Evolutionary conservation across 2,329 filamentous ascomycete species (phyloP), one percentile per base, ranked within the genome.

Genomic region (Phaeosphaeriaceae sp.): DNA sequence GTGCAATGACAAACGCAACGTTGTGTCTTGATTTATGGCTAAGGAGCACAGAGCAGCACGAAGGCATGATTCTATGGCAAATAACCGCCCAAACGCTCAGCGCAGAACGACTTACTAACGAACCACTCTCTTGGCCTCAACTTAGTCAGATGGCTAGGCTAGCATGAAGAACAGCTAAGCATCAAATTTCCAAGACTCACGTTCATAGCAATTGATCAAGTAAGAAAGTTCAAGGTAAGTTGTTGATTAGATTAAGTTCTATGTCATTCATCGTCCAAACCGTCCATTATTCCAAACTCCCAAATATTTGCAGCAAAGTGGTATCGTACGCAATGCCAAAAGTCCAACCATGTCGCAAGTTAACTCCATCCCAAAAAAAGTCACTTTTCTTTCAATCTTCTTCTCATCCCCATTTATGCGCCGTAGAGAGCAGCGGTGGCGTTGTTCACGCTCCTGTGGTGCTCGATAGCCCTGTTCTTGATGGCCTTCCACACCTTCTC

Each of bases 401-500:
- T 24, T 15, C 1, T 46, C 48, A 36, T 21, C 20, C 33, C 33
- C 17, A 15, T 24, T 40, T 41, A 46, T 24, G 36, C 47, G 36
- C 53, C 53, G 19, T 55, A 55, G 2, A 55, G 24, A 36, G 53
- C 47, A 11, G 54, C 60, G 55, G 65, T 71, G 22, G 70, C 69
- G 15, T 56, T 55, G 51, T 67, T 73, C 10, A 74, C 66, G 52
- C 66, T 64, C 33, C 61, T 53, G 63, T 73, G 72, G 60, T 75
- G 72, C 59, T 73, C 71, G 36, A 68, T 65, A n/a, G 67, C 67
- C 57, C 51, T 67, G 57, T 61, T 68, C 65, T 73, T 70, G 40
- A 75, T 31, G 20, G 61, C 62, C 57, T 62, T 65, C 64, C 66
- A 72, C 10, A 57, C 58, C 63, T 69, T 71, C 54, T 65, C 58